phyloP scores from a whole-genome alignment of 2,329 filamentous ascomycete species.

The Fusarium sp. region DNA sequence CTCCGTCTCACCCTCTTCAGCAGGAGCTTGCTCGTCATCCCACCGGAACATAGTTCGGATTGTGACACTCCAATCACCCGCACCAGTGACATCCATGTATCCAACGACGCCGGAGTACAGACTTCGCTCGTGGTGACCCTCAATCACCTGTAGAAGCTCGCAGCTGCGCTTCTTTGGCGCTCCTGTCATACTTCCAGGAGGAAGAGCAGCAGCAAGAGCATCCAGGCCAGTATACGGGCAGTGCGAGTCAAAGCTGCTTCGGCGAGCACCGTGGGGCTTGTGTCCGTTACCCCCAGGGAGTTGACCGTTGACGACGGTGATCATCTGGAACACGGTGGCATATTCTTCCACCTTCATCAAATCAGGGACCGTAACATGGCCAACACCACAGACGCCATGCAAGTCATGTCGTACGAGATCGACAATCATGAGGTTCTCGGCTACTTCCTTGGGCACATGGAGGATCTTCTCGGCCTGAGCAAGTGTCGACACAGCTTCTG shows the following conservation, averaged over 20 bases:
- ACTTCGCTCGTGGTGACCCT: conserved; percentile 71
- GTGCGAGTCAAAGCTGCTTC: conserved; percentile 13
- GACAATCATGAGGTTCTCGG: conserved; percentile 98
- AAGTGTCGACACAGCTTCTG: conserved; percentile 72
- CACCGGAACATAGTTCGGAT: conserved; percentile 85
- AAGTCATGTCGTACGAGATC: conserved; percentile 96
- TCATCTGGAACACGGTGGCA: conserved; percentile 90
- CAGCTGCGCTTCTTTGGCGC: conserved; percentile 95
- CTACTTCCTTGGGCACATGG: conserved; percentile 86
- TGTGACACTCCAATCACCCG: conserved; percentile 90
- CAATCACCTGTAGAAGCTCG: conserved; percentile 79
- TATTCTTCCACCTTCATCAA: conserved; percentile 92
- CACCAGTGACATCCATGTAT: conserved; percentile 87
- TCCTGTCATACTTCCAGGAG: conserved; percentile 95
- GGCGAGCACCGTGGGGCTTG: conserved; percentile 23
- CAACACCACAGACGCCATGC: conserved; percentile 83
- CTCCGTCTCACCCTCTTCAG: conserved; percentile 48
- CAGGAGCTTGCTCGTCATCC: conserved; percentile 66
- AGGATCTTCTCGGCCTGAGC: conserved; percentile 79
- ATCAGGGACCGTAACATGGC: conserved; percentile 78
- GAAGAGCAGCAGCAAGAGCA: conserved; percentile 80
- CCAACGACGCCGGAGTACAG: conserved; percentile 91
- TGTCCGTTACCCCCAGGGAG: conserved; percentile 54
- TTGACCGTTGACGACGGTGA: conserved; percentile 84
- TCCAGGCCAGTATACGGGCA: conserved; percentile 72